A percentile compares a stretch with the other conserved stretches of the same genome.
These are phyloP conservation scores for Chara braunii DNA, from an alignment of 139 green algal species.

Conservation along the genomic window DNA sequence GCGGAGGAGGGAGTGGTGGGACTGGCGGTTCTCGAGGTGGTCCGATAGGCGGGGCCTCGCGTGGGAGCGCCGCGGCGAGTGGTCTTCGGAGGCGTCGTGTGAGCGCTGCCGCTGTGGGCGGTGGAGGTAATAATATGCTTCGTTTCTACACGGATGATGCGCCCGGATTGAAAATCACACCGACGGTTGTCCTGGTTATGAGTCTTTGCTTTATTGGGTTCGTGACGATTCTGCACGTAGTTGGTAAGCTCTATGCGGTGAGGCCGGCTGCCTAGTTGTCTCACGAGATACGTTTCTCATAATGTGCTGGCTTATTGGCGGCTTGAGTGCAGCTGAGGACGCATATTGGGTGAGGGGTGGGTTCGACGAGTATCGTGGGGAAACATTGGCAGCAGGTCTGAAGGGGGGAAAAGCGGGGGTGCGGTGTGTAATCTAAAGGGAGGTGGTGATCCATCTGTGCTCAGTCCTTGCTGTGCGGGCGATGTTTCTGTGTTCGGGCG, in stretches of 20 bases:
- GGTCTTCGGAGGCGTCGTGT: constrained; percentile 11
- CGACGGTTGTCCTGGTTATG: constrained; percentile 45
- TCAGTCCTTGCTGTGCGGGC: too few species aligned
- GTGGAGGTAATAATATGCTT: constrained; percentile 35
- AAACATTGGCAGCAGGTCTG: too few species aligned
- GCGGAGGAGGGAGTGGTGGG: not conserved
- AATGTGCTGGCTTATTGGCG: too few species aligned
- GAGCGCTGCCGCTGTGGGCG: not conserved
- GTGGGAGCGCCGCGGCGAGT: not conserved
- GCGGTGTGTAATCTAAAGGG: too few species aligned
- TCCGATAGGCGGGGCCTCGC: constrained; percentile 1
- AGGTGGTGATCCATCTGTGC: too few species aligned
- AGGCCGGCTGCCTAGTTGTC: too few species aligned
- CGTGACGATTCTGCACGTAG: constrained; percentile 41
- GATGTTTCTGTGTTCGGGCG: too few species aligned
- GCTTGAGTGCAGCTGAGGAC: too few species aligned
- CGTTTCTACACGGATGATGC: constrained; percentile 45
- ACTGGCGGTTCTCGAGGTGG: constrained; percentile 6
- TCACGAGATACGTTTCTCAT: too few species aligned
- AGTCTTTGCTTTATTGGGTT: constrained; percentile 46
- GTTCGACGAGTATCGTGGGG: too few species aligned
- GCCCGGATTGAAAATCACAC: constrained; percentile 43
- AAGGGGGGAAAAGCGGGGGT: too few species aligned
- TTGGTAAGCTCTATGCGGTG: constrained; percentile 42
- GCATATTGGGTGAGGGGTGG: too few species aligned